Evolutionary conservation across 768 basidiomycete genomes (phyloP), one percentile per base, ranked within the genome.

Genomic region (Mycena haematopus): DNA sequence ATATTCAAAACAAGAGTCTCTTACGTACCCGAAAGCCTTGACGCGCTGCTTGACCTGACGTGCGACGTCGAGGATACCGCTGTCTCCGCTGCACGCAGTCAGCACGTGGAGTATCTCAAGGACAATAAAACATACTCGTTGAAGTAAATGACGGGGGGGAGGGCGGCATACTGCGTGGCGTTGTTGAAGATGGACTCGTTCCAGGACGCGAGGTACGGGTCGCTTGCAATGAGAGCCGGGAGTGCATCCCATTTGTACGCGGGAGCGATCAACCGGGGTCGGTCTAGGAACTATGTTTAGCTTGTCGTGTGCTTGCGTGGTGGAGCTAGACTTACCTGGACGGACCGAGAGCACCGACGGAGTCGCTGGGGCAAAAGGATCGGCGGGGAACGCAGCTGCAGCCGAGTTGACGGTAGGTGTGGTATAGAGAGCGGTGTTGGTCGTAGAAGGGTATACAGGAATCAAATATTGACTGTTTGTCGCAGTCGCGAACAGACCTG

Each of bases 241-340:
- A 99, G 86, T 14, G 87, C 92, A 17, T 82, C 75, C 96, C 97
- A 99, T 76, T 94, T 95, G 83, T 95, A 95, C 11, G 82, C 69
- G 24, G 96, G 95, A 17, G 96, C 97, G 68, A 97, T 89, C 52
- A 99, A 83, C 46, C 93, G 91, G 25, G 97, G 97, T 61, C 96
- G 91, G 70, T 93, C 89, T 22, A 87, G 68, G 50, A n/a, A 13
- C 31, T 8, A 10, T 31, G n/a, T 31, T 31, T 31, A 27, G 22
- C 42, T 22, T 25, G n/a, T n/a, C n/a, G n/a, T n/a, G n/a, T n/a
- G n/a, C n/a, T n/a, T n/a, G n/a, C n/a, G n/a, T n/a, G n/a, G n/a
- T n/a, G n/a, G n/a, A n/a, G n/a, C n/a, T 8, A 8, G 46, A 46
- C 49, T 21, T 9, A 33, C 57, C 62, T 44, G 62, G 56, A 22